These are phyloP conservation scores for Sporobolomyces pararoseus DNA, from an alignment of 768 basidiomycete genomes.

Conservation along the genomic window DNA sequence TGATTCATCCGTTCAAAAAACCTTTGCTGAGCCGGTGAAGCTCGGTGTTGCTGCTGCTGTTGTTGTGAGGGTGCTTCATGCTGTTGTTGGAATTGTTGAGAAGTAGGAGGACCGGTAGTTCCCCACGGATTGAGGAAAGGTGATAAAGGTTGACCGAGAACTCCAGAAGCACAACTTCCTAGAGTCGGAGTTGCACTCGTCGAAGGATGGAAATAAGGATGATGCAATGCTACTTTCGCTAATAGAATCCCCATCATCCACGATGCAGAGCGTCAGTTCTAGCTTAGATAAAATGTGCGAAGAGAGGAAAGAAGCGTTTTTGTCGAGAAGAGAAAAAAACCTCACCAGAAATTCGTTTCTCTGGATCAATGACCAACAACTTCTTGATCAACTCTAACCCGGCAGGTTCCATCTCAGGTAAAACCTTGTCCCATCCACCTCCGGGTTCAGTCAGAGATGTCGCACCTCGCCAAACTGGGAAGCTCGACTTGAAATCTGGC, in stretches of 20 bases:
- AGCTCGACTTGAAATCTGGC: conserved; percentile 92
- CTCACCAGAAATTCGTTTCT: conserved; percentile 38
- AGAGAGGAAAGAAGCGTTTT: neutral
- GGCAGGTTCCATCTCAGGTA: conserved; percentile 40
- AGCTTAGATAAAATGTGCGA: too few species aligned
- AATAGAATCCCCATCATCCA: neutral
- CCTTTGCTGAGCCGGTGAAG: conserved; percentile 8
- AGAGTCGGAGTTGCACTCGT: neutral
- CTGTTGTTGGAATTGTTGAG: conserved; percentile 20
- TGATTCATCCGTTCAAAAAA: conserved; percentile 13
- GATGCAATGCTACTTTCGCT: conserved; percentile 37
- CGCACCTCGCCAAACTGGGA: conserved; percentile 57
- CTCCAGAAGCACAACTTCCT: neutral
- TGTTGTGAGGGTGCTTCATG: neutral
- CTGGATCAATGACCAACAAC: conserved; percentile 41
- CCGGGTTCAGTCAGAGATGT: conserved; percentile 53
- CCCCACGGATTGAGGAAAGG: conserved; percentile 32
- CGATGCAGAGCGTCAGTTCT: too few species aligned
- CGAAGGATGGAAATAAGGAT: conserved; percentile 33
- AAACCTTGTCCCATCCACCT: conserved; percentile 48
- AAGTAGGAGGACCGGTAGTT: conserved; percentile 8
- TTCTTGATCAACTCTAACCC: conserved; percentile 34
- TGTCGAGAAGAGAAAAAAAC: neutral
- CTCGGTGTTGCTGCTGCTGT: neutral
- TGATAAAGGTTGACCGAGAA: neutral